A percentile compares a stretch with the other conserved stretches of the same genome.
Conservation (phyloP, 163 green algal species). For the Scenedesmus sp. region DNA sequence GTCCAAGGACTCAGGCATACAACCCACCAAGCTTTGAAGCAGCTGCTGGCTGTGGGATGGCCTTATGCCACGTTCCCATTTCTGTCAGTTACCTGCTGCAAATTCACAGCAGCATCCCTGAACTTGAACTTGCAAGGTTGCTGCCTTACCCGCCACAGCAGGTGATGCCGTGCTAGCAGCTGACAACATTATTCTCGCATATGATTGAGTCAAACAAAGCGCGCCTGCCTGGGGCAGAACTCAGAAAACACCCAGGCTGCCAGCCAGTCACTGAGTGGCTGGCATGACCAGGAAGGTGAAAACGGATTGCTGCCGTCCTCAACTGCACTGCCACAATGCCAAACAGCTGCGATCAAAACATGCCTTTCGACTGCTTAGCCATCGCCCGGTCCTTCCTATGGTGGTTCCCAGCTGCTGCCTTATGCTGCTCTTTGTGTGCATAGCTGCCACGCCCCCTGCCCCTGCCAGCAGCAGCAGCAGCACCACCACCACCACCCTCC, state of each 20-base stretch:
- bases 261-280: no score
- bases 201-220: no score
- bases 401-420: constrained; percentile 82
- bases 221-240: no score
- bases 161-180: no score
- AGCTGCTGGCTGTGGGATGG: neutral
- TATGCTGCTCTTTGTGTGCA: constrained; percentile 72
- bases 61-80: neutral
- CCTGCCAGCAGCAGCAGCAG: neutral
- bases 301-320: neutral
- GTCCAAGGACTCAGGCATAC: neutral
- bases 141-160: neutral
- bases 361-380: constrained; percentile 61
- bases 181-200: neutral
- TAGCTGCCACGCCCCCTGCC: constrained; percentile 9
- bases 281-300: neutral
- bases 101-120: neutral
- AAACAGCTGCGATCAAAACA: constrained; percentile 27
- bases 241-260: no score
- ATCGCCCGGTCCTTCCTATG: constrained; percentile 81
- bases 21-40: neutral
- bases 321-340: neutral
- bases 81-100: neutral
- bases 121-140: neutral
- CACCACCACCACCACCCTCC: neutral